Conservation (phyloP, 2,329 filamentous ascomycete genomes). For the Rhynchosporium secalis region DNA sequence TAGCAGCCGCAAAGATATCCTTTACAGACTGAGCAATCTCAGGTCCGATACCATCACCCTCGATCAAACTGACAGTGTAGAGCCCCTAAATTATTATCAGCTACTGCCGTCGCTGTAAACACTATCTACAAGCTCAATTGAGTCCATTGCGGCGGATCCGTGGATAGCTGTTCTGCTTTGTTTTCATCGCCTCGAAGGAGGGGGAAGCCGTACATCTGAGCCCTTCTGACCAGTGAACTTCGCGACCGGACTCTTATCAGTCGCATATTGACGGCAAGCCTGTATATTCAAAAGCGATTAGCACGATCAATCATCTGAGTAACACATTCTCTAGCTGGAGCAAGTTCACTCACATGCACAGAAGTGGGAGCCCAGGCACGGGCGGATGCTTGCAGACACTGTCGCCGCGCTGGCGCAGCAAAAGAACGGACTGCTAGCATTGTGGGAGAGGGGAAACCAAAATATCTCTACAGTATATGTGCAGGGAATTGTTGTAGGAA, state of each 20-base stretch:
- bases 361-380: conserved; percentile 52
- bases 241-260: conserved; percentile 69
- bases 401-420: conserved; percentile 71
- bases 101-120: conserved; percentile 2
- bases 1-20: conserved; percentile 95
- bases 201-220: conserved; percentile 66
- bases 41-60: conserved; percentile 97
- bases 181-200: conserved; percentile 33
- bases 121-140: conserved; percentile 30
- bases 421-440: conserved; percentile 85
- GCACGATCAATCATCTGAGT: conserved; percentile 9
- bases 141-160: conserved; percentile 22
- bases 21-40: conserved; percentile 98
- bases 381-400: conserved; percentile 72
- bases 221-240: conserved; percentile 93
- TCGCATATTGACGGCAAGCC: conserved; percentile 65
- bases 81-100: conserved; percentile 65
- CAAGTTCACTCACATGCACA: conserved; percentile 55
- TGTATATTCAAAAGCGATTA: conserved; percentile 37
- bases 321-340: conserved; percentile 12
- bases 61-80: conserved; percentile 94
- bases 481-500: conserved; percentile 23
- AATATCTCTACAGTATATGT: conserved; percentile 22
- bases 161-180: conserved; percentile 35
- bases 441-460: conserved; percentile 45